Evolutionary conservation across 345 rosid genomes (phyloP).

Genomic region (Boechera retrofracta): DNA sequence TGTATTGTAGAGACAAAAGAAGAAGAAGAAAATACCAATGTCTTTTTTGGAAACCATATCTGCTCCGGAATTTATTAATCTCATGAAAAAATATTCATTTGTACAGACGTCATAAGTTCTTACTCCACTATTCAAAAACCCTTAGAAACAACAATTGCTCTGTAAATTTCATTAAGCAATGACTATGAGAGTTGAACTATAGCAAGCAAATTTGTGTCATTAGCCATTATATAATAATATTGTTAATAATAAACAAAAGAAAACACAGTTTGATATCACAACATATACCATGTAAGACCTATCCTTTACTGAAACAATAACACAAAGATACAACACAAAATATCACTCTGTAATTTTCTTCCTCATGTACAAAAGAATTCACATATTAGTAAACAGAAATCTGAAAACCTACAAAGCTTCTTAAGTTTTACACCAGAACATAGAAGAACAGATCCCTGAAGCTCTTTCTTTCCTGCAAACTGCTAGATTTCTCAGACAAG

Average conservation of each 20-base stretch:
- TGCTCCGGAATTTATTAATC: constrained; percentile 21
- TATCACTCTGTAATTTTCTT: constrained; percentile 34
- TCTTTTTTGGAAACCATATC: constrained; percentile 22
- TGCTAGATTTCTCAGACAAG: constrained; percentile 33
- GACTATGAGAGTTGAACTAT: neutral
- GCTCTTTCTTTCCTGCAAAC: constrained; percentile 30
- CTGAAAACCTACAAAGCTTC: constrained; percentile 23
- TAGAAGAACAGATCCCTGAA: constrained; percentile 17
- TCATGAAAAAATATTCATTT: constrained; percentile 24
- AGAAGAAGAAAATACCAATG: constrained; percentile 5
- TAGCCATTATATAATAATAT: neutral
- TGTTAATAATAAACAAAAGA: constrained; percentile 19
- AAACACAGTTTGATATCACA: constrained; percentile 27
- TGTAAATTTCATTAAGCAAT: constrained; percentile 10
- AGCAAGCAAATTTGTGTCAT: constrained; percentile 11
- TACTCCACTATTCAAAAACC: neutral
- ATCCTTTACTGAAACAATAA: constrained; percentile 38
- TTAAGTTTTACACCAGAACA: constrained; percentile 24
- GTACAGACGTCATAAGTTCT: constrained; percentile 20
- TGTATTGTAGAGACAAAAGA: constrained; percentile 32
- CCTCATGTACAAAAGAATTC: constrained; percentile 50
- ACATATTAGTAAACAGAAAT: constrained; percentile 34
- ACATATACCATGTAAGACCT: constrained; percentile 37
- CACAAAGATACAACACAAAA: constrained; percentile 33
- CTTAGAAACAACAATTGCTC: neutral